Conservation (phyloP, 345 rosid genomes). For the Nephelium lappaceum region DNA sequence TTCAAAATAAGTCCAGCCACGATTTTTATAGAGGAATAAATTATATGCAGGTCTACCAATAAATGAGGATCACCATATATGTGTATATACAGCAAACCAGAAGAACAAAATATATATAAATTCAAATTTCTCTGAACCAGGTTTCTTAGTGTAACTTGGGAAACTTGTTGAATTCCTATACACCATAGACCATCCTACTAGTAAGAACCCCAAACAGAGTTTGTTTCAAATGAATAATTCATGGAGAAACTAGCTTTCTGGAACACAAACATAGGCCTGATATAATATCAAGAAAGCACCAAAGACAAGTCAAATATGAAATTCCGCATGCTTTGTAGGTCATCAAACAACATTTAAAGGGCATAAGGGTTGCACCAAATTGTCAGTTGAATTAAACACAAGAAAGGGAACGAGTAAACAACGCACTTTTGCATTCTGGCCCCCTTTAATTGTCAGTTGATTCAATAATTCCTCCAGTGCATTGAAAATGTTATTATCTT, state of each 20-base stretch:
- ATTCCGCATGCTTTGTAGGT: neutral
- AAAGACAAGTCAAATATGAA: neutral
- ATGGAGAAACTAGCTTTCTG: neutral
- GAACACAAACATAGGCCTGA: neutral
- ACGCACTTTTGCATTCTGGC: conserved; percentile 52
- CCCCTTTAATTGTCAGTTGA: conserved; percentile 40
- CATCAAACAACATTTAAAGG: neutral
- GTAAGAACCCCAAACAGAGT: neutral
- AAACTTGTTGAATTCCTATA: neutral
- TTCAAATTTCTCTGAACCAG: too few relatives aligned
- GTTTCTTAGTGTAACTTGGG: too few relatives aligned
- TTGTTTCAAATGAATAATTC: neutral
- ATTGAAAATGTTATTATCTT: conserved; percentile 59
- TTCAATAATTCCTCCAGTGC: conserved; percentile 56
- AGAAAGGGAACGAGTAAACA: conserved; percentile 19
- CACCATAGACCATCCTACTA: neutral
- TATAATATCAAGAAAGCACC: neutral
- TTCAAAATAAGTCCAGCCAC: too few relatives aligned
- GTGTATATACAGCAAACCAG: too few relatives aligned
- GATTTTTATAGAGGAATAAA: too few relatives aligned
- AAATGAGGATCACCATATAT: too few relatives aligned
- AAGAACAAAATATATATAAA: too few relatives aligned
- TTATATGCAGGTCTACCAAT: too few relatives aligned
- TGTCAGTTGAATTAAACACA: conserved; percentile 10
- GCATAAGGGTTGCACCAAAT: neutral